Base-by-base conservation (phyloP, 1,284 basidiomycete genomes). In the Fistulinella cinereoalba region DNA sequence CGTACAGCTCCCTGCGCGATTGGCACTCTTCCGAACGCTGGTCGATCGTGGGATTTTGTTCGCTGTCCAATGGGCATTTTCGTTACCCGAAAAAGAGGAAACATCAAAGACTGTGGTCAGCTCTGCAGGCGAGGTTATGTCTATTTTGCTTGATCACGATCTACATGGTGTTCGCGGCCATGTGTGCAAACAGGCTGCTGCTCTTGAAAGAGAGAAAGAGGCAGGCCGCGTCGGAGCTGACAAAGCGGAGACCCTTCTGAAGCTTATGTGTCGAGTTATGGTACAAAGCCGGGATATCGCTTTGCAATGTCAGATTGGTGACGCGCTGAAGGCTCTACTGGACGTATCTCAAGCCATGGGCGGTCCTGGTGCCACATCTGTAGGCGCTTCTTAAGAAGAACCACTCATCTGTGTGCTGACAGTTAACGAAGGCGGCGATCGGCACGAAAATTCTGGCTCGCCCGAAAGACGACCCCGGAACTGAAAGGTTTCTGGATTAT, bases 121-220 rank as follows among this genome's bases (percentile, higher is more conserved):
- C 49, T 86, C 91, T 3, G 92, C 84, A 1, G 90, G 92, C 23
- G 95, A 97, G 66, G 83, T 98, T 27, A 73, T 99, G 47, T 80
- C 90, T 47, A 79, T 88, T 19, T 75, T 96, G 37, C 79, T 98
- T 45, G 97, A 99, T 63, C 93, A 97, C 62, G 94, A 97, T 66
- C 74, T 94, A 48, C 85, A 83, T 58, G 89, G 89, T 11, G 91
- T 97, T 38, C 79, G 96, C 25, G 75, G 77, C 15, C 91, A 96
- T 66, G 81, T 93, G 16, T 70, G 95, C 50, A 87, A 86, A 60
- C 92, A 96, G 69, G 79, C 85, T 0, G 75, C 82, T 23, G 77
- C 78, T 33, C 78, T 84, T 49, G 80, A 83, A 53, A 76, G 76
- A 56, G 82, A 81, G 65, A 73, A 74, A 43, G 72, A 70, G 39